Conservation (phyloP, 208 protist species). For the Trypanosoma theileri region DNA sequence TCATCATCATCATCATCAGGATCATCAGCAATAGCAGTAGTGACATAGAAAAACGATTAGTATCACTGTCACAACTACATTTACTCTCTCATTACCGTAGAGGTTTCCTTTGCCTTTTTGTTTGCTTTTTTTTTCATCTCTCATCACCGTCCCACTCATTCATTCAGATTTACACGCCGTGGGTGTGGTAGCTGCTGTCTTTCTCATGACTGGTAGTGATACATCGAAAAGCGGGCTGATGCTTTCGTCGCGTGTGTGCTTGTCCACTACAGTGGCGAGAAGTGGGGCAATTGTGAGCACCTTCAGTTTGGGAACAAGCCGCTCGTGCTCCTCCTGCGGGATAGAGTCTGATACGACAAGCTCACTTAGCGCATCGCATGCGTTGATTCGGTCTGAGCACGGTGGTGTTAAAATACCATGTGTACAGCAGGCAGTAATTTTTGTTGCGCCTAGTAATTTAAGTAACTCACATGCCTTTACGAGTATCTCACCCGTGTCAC, state of each 20-base stretch:
- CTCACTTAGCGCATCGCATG: slow-evolving; percentile 79
- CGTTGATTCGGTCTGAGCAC: slow-evolving; percentile 87
- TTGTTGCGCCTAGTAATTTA: slow-evolving; percentile 86
- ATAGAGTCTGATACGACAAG: slow-evolving; percentile 94
- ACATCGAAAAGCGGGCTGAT: slow-evolving; percentile 68
- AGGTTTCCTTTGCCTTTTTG: too few relatives aligned
- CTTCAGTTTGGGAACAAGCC: slow-evolving; percentile 76
- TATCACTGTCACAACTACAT: too few relatives aligned
- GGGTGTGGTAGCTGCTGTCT: not conserved
- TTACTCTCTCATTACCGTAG: too few relatives aligned
- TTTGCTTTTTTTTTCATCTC: too few relatives aligned
- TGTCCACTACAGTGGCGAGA: slow-evolving; percentile 75
- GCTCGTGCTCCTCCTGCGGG: slow-evolving; percentile 81
- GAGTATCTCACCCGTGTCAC: slow-evolving; percentile 95
- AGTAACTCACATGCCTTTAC: slow-evolving; percentile 92
- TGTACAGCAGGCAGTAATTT: slow-evolving; percentile 92
- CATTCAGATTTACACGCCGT: too few relatives aligned
- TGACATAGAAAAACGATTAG: too few relatives aligned
- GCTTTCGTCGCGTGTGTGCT: slow-evolving; percentile 70
- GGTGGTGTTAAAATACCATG: slow-evolving; percentile 93
- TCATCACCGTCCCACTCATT: too few relatives aligned
- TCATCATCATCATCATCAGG: too few relatives aligned
- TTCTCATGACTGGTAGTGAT: not conserved
- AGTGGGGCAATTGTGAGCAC: slow-evolving; percentile 90
- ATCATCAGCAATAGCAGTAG: too few relatives aligned